Percentiles rank a stretch among this genome's conserved stretches.
These are phyloP conservation scores for Erythrophleum fordii DNA, from an alignment of 306 rosid species.

Conservation along the genomic window DNA sequence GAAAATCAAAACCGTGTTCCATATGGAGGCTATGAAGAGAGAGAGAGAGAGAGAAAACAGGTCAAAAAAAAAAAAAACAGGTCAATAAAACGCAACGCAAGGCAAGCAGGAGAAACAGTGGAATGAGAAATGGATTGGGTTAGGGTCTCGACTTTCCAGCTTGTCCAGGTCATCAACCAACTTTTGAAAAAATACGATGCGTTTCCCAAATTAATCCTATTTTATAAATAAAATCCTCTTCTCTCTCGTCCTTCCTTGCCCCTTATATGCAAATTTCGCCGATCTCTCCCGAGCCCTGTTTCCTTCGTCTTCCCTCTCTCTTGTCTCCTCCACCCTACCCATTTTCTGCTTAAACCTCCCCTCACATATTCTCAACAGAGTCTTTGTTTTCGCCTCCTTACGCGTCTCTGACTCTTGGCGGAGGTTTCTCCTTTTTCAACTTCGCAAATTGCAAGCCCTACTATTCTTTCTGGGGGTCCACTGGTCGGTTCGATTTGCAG, in stretches of 20 bases:
- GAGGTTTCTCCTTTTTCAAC: neutral
- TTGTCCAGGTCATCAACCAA: constrained; percentile 14
- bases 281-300: neutral
- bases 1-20: neutral
- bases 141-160: neutral
- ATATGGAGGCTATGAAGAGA: neutral
- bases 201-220: constrained; percentile 20
- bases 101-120: neutral
- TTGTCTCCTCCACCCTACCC: neutral
- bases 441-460: neutral
- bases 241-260: neutral
- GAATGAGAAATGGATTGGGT: neutral
- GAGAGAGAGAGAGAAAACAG: too few species aligned
- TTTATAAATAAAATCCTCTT: neutral
- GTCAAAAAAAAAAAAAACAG: neutral
- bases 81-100: constrained; percentile 12
- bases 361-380: neutral
- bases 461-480: neutral
- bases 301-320: neutral
- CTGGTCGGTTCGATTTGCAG: neutral
- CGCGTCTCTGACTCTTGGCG: neutral
- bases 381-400: neutral
- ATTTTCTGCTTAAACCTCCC: neutral
- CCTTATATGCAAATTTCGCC: neutral
- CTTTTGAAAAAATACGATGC: neutral